Evolutionary conservation across 1,284 basidiomycete genomes (phyloP).

Genomic region (Rugosomyces carneus): DNA sequence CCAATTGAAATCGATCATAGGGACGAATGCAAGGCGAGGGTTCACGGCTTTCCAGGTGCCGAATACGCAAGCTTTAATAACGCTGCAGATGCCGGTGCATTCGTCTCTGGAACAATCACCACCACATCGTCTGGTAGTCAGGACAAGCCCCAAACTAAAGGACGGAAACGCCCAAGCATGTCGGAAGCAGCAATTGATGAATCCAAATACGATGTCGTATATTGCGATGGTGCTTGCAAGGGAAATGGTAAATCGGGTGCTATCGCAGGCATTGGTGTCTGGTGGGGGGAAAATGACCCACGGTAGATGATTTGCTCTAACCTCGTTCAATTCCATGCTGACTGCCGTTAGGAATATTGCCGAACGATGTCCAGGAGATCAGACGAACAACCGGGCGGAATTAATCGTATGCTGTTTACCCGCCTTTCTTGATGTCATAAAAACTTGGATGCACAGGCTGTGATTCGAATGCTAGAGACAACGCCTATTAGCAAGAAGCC

Average conservation of each 20-base stretch:
- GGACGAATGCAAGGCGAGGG: conserved; percentile 55
- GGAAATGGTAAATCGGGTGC: conserved; percentile 62
- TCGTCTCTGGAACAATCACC: conserved; percentile 17
- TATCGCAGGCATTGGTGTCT: conserved; percentile 70
- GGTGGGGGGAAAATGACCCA: conserved; percentile 61
- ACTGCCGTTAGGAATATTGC: conserved; percentile 54
- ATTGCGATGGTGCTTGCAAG: conserved; percentile 76
- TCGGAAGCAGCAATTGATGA: conserved; percentile 21
- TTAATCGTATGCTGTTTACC: conserved; percentile 52
- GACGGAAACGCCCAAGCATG: conserved; percentile 25
- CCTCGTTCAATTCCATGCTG: not conserved
- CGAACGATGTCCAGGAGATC: conserved; percentile 74
- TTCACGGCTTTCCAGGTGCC: conserved; percentile 50
- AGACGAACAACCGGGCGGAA: conserved; percentile 88
- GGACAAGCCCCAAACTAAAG: conserved; percentile 7
- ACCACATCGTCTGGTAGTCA: conserved; percentile 4
- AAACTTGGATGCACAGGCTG: conserved; percentile 45
- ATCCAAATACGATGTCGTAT: conserved; percentile 49
- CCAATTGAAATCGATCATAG: conserved; percentile 23
- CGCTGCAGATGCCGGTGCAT: conserved; percentile 44
- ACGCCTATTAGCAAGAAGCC: conserved; percentile 47
- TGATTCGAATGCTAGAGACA: conserved; percentile 66
- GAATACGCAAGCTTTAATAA: conserved; percentile 60
- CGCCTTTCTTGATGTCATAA: conserved; percentile 1
- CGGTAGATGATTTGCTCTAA: conserved; percentile 35